Percentiles rank a stretch among this genome's conserved stretches.
phyloP scores from a whole-genome alignment of 2,329 filamentous ascomycete species.

The Gnomoniopsis sp. region DNA sequence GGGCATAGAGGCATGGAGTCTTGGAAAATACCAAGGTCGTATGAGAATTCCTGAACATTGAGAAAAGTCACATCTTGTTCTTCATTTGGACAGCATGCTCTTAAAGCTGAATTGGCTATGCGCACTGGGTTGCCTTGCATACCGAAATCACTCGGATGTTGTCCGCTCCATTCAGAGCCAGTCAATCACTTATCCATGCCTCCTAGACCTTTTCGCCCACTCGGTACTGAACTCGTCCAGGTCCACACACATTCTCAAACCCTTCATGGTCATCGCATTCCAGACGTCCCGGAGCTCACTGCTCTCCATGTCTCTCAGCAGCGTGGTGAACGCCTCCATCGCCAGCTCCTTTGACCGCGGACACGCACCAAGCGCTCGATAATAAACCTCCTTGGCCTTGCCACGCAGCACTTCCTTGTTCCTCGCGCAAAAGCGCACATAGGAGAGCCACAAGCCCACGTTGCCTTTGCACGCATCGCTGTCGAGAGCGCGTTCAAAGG shows the following conservation, averaged over 20 bases:
- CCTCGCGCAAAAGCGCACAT: constrained; percentile 44
- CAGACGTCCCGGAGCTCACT: constrained; percentile 48
- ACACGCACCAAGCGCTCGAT: constrained; percentile 43
- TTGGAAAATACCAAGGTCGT: too few relatives aligned
- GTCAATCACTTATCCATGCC: background rate
- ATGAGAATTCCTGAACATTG: too few relatives aligned
- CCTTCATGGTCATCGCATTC: constrained; percentile 45
- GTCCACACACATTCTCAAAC: constrained; percentile 48
- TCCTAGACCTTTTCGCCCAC: constrained; percentile 24
- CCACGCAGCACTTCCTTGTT: constrained; percentile 33
- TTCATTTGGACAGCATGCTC: too few relatives aligned
- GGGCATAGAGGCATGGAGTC: too few relatives aligned
- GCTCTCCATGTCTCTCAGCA: constrained; percentile 41
- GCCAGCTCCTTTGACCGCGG: constrained; percentile 48
- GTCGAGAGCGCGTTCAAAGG: constrained; percentile 50
- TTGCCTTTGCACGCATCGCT: constrained; percentile 37
- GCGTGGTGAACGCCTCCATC: constrained; percentile 49
- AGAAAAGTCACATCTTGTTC: too few relatives aligned
- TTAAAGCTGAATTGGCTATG: too few relatives aligned
- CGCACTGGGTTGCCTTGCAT: too few relatives aligned
- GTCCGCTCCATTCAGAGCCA: background rate
- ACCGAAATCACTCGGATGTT: too few relatives aligned
- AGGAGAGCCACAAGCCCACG: constrained; percentile 45
- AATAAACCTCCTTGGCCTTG: constrained; percentile 46
- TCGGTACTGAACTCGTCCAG: constrained; percentile 44